Evolutionary conservation across 2,329 filamentous ascomycete species (phyloP), one percentile per base, ranked within the genome.

Genomic region (Biscogniauxia sp.): DNA sequence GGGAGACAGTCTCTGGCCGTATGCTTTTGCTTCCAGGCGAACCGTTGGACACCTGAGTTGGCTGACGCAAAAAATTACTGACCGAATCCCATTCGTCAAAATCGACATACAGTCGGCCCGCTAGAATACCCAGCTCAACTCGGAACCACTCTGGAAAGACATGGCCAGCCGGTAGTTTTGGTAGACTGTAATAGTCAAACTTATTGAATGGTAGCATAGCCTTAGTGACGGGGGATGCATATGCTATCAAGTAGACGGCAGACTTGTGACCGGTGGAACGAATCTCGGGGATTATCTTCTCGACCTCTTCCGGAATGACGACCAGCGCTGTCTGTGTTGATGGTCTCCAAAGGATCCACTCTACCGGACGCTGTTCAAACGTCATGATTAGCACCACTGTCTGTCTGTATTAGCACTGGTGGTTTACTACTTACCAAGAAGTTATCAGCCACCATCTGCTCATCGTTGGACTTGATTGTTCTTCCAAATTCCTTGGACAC

Each of bases 221-320:
- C 25, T 80, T 80, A 0, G 87, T 88, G 0, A 88, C 78, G 0
- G 88, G 85, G 0, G 87, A 81, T 0, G 86, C 79, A 61, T 90
- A 91, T 0, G 78, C 71, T 0, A 89, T 69, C 0, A 90, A 73
- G 56, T 84, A 78, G 0, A 79, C 78, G 0, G 65, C 58, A 17
- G 49, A 58, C 0, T 52, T 26, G 6, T 9, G 23, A 5, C 26
- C 26, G 0, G 32, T 20, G 0, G 23, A 45, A 1, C 71, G 72
- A 5, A 88, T 63, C 0, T 77, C 62, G 0, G 78, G 77, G 2
- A 90, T 77, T 0, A 89, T 64, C 0, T 68, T 54, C 58, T 90
- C 84, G 0, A 81, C 85, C 69, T 91, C 88, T 64, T 90, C 87
- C 0, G 86, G 84, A 26, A 84, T 85, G 1, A 90, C 68, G 1